Percentiles rank a stretch among this genome's conserved stretches.
Evolutionary conservation across 1,284 basidiomycete species (phyloP).

Genomic region (Polyporus tsugae): DNA sequence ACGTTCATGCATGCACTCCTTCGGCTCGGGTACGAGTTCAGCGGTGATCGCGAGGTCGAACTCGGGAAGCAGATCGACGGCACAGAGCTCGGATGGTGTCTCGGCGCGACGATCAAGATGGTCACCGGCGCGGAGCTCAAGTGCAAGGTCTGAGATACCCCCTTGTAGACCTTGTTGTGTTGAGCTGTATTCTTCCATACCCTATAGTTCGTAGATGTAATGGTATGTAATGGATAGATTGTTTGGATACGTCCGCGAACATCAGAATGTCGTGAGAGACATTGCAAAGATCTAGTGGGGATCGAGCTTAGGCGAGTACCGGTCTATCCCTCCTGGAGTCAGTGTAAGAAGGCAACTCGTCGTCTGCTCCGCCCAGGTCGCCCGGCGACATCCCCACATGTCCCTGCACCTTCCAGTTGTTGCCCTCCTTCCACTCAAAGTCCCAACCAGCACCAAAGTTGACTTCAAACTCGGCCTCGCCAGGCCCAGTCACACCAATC

Average conservation of each 20-base stretch:
- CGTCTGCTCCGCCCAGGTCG: slow-evolving; percentile 35
- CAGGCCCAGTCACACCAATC: slow-evolving; percentile 61
- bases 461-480: slow-evolving; percentile 58
- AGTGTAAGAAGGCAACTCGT: slow-evolving; percentile 44
- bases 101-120: slow-evolving; percentile 86
- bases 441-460: slow-evolving; percentile 65
- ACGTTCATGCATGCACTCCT: slow-evolving; percentile 95
- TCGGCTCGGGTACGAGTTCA: slow-evolving; percentile 86
- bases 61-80: slow-evolving; percentile 91
- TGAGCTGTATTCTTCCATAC: slow-evolving; percentile 13
- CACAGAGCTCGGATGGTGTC: slow-evolving; percentile 95
- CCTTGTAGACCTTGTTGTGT: slow-evolving; percentile 9
- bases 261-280: neutral
- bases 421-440: slow-evolving; percentile 69
- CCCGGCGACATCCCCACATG: slow-evolving; percentile 51
- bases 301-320: neutral
- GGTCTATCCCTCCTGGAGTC: slow-evolving; percentile 16
- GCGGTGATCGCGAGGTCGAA: slow-evolving; percentile 68
- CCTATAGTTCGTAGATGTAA: slow-evolving; percentile 16
- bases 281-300: neutral
- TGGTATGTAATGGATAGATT: slow-evolving; percentile 18
- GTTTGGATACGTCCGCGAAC: neutral
- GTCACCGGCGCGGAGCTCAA: slow-evolving; percentile 64
- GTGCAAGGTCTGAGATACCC: slow-evolving; percentile 49
- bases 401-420: slow-evolving; percentile 68